Conservation (phyloP, 768 basidiomycete genomes). For the Suillus luteus region DNA sequence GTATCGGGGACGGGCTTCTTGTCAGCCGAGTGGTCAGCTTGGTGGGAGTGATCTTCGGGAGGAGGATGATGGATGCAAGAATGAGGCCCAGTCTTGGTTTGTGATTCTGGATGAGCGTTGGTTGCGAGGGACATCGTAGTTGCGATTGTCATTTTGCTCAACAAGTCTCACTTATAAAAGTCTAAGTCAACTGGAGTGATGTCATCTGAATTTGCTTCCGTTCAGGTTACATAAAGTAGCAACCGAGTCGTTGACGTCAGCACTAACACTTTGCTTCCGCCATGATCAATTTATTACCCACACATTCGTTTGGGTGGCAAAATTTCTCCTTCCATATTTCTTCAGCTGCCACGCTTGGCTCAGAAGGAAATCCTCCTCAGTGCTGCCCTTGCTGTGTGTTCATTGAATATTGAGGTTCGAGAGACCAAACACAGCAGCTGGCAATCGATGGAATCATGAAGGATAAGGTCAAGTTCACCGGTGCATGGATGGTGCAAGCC, state of each 20-base stretch:
- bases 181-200: neutral
- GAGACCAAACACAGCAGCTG: too few relatives aligned
- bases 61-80: neutral
- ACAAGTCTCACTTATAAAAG: neutral
- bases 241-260: neutral
- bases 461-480: slow-evolving; percentile 49
- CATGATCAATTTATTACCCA: slow-evolving; percentile 45
- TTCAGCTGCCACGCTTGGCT: slow-evolving; percentile 43
- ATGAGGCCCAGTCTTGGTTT: neutral
- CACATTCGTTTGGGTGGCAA: slow-evolving; percentile 50
- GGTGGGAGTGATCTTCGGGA: slow-evolving; percentile 5
- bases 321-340: slow-evolving; percentile 39
- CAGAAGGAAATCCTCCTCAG: slow-evolving; percentile 62
- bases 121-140: slow-evolving; percentile 1
- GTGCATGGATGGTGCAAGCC: slow-evolving; percentile 65
- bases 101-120: slow-evolving; percentile 1
- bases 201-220: neutral
- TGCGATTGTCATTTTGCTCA: neutral
- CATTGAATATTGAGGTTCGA: too few relatives aligned
- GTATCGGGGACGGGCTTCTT: slow-evolving; percentile 11
- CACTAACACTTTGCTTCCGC: too few relatives aligned
- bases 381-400: slow-evolving; percentile 55
- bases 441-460: slow-evolving; percentile 23
- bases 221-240: neutral
- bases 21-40: neutral